Evolutionary conservation across 805 yeast genomes (phyloP).

Genomic region (Candida krabiensis): DNA sequence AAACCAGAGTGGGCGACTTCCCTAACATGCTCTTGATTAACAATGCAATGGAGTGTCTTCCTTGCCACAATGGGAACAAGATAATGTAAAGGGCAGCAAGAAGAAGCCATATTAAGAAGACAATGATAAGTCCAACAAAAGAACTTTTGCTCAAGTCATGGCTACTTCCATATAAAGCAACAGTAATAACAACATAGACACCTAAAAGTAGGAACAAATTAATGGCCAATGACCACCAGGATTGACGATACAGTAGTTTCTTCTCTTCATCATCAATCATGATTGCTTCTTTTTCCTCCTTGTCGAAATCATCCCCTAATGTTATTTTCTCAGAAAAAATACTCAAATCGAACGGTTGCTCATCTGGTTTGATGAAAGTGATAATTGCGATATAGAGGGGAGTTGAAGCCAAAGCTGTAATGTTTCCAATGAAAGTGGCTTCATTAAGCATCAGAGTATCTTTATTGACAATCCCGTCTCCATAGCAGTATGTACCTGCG

Average conservation of each 20-base stretch:
- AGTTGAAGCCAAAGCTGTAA: conserved; percentile 28
- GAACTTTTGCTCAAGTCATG: conserved; percentile 36
- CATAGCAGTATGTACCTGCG: conserved; percentile 29
- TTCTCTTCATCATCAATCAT: conserved; percentile 21
- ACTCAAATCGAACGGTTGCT: conserved; percentile 31
- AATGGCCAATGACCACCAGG: conserved; percentile 39
- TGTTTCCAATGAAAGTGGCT: conserved; percentile 31
- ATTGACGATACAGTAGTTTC: conserved; percentile 33
- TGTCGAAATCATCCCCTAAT: conserved; percentile 38
- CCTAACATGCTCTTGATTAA: neutral
- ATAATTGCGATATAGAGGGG: conserved; percentile 28
- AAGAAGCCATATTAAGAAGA: conserved; percentile 39
- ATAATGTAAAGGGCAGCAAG: conserved; percentile 37
- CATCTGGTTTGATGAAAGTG: conserved; percentile 31
- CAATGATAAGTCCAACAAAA: conserved; percentile 37
- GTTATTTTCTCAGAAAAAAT: conserved; percentile 21
- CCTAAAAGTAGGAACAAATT: conserved; percentile 35
- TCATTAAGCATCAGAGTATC: conserved; percentile 23
- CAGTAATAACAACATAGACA: conserved; percentile 33
- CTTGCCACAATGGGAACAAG: conserved; percentile 38
- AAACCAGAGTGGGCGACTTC: no score
- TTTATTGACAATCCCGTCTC: conserved; percentile 26
- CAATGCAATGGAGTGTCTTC: conserved; percentile 21
- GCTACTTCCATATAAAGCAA: conserved; percentile 34
- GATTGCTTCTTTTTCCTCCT: conserved; percentile 32